phyloP scores from a whole-genome alignment of 441 rosid species.

The Biscutella laevigata region DNA sequence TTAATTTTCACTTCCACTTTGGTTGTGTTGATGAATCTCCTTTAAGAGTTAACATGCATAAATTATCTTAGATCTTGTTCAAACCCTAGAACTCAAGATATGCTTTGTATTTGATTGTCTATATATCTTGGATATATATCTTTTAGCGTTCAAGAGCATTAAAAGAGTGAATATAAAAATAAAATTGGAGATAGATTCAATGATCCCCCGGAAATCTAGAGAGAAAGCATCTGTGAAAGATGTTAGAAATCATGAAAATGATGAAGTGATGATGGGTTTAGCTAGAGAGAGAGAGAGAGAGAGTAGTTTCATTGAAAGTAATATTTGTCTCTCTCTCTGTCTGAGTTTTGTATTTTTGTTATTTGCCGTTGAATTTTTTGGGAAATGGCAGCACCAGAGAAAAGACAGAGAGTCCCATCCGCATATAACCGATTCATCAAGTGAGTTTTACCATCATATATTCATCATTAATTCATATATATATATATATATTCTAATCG shows the following conservation, averaged over 20 bases:
- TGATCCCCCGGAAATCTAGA: slow-evolving; percentile 45
- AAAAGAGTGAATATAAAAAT: background rate
- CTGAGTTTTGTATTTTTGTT: slow-evolving; percentile 31
- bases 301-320: slow-evolving; percentile 32
- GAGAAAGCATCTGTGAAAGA: slow-evolving; percentile 28
- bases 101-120: too few relatives aligned
- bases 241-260: slow-evolving; percentile 34
- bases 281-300: slow-evolving; percentile 26
- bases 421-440: slow-evolving; percentile 98
- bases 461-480: too few relatives aligned
- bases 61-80: slow-evolving; percentile 8
- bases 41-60: slow-evolving; percentile 16
- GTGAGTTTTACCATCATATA: slow-evolving; percentile 34
- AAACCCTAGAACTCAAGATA: too few relatives aligned
- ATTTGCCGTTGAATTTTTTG: slow-evolving; percentile 30
- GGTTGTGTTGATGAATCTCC: background rate
- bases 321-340: slow-evolving; percentile 41
- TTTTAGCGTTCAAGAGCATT: background rate
- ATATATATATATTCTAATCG: background rate
- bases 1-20: background rate
- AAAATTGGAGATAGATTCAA: slow-evolving; percentile 8
- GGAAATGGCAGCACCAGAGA: slow-evolving; percentile 81
- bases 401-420: slow-evolving; percentile 98
- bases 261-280: slow-evolving; percentile 44
- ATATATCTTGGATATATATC: background rate